Percentiles rank a stretch among this genome's conserved stretches.
phyloP scores from a whole-genome alignment of 768 basidiomycete species.

The Russula foetens region DNA sequence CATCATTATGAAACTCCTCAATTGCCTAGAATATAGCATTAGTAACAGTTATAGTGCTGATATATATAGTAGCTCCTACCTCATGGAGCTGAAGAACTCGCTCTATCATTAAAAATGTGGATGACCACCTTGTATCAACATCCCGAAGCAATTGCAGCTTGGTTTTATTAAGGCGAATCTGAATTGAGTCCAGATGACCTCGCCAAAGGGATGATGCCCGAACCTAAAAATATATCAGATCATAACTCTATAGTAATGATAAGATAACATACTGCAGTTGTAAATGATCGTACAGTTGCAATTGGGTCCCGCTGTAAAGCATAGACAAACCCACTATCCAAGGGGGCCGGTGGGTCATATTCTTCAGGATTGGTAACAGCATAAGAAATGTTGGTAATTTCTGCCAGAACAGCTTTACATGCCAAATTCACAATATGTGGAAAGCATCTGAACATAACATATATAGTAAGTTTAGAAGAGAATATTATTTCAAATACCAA shows the following conservation, averaged over 20 bases:
- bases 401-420: background rate
- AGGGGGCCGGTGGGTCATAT: no score
- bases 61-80: background rate
- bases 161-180: background rate
- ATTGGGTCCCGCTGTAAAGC: background rate
- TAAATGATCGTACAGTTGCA: background rate
- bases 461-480: constrained; percentile 20
- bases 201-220: background rate
- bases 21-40: background rate
- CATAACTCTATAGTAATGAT: no score
- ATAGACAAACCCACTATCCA: no score
- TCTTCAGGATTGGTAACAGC: background rate
- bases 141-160: constrained; percentile 16
- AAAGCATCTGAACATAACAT: constrained; percentile 16
- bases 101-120: constrained; percentile 22
- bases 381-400: background rate
- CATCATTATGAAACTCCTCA: background rate
- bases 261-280: background rate
- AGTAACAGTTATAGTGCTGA: no score
- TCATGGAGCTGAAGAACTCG: constrained; percentile 18
- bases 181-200: background rate
- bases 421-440: constrained; percentile 19
- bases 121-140: constrained; percentile 24
- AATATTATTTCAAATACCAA: constrained; percentile 11
- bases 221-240: background rate